Evolutionary conservation across 148 eudicot genomes (phyloP).

Genomic region (Agrostemma githago): DNA sequence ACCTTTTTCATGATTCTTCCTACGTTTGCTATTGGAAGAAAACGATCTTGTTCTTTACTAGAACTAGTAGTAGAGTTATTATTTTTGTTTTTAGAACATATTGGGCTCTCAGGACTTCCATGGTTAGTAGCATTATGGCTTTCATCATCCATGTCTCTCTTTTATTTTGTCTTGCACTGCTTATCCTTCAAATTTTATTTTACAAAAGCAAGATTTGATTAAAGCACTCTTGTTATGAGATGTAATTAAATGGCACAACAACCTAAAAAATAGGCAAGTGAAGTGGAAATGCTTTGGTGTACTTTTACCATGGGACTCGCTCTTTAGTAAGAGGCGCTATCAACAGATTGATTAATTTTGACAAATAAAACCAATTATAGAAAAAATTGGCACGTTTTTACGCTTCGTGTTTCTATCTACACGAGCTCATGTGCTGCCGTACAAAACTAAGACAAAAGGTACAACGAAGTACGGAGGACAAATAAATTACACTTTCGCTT

Average conservation of each 20-base stretch:
- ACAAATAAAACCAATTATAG: no score
- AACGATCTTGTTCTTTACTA: slow-evolving; percentile 61
- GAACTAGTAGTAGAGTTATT: slow-evolving; percentile 22
- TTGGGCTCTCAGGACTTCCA: slow-evolving; percentile 40
- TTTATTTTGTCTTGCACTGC: not conserved
- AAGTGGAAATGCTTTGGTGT: slow-evolving; percentile 22
- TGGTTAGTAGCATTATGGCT: slow-evolving; percentile 29
- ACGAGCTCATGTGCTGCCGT: no score
- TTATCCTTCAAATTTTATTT: not conserved
- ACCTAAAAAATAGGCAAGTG: slow-evolving; percentile 48
- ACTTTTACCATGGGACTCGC: slow-evolving; percentile 43
- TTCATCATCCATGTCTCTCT: slow-evolving; percentile 39
- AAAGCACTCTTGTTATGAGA: not conserved
- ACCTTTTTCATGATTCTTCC: slow-evolving; percentile 77
- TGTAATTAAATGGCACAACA: slow-evolving; percentile 34
- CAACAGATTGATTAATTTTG: no score
- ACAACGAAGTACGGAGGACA: not conserved
- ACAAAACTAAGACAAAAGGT: not conserved
- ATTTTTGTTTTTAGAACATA: slow-evolving; percentile 23
- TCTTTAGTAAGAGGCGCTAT: slow-evolving; percentile 4
- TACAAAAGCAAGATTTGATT: no score
- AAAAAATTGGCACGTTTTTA: no score
- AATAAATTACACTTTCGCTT: no score
- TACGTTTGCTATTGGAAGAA: slow-evolving; percentile 66
- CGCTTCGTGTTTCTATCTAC: no score